These are phyloP conservation scores for Grosmannia clavigera DNA, from an alignment of 2,329 filamentous ascomycete species.

Conservation along the genomic window DNA sequence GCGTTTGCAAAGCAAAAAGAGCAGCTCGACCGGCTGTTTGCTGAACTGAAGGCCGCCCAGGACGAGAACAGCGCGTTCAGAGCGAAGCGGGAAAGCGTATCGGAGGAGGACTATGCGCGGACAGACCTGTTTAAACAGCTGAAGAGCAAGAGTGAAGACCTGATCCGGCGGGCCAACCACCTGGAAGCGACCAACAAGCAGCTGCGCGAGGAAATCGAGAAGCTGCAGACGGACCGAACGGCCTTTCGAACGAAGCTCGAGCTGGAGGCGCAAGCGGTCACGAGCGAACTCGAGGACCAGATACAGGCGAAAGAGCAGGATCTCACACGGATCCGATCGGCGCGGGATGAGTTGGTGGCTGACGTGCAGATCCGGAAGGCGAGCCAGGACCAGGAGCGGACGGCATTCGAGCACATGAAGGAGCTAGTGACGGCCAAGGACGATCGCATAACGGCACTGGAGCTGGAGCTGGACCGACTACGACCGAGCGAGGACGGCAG, in stretches of 20 bases:
- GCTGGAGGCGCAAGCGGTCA: slow-evolving; percentile 59
- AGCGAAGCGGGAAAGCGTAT: slow-evolving; percentile 54
- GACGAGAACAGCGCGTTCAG: slow-evolving; percentile 70
- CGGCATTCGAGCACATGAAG: slow-evolving; percentile 59
- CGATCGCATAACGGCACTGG: slow-evolving; percentile 66
- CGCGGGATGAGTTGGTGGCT: slow-evolving; percentile 73
- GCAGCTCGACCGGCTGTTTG: slow-evolving; percentile 67
- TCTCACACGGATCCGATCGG: slow-evolving; percentile 70
- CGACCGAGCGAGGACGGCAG: slow-evolving; percentile 34
- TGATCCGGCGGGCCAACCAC: slow-evolving; percentile 84
- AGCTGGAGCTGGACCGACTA: slow-evolving; percentile 69
- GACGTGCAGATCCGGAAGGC: slow-evolving; percentile 71
- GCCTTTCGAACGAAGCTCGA: slow-evolving; percentile 72
- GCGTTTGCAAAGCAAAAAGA: slow-evolving; percentile 74
- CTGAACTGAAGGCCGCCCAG: slow-evolving; percentile 60
- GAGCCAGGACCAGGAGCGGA: slow-evolving; percentile 62
- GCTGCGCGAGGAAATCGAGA: slow-evolving; percentile 73
- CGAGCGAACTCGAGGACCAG: slow-evolving; percentile 70
- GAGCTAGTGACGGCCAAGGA: slow-evolving; percentile 71
- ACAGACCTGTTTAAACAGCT: slow-evolving; percentile 90
- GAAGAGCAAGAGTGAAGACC: slow-evolving; percentile 80
- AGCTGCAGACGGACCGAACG: slow-evolving; percentile 72
- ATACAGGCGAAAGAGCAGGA: slow-evolving; percentile 72
- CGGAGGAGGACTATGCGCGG: slow-evolving; percentile 86
- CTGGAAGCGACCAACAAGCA: slow-evolving; percentile 80